phyloP scores from a whole-genome alignment of 2,329 filamentous ascomycete genomes.

The Alternaria tenuissima region DNA sequence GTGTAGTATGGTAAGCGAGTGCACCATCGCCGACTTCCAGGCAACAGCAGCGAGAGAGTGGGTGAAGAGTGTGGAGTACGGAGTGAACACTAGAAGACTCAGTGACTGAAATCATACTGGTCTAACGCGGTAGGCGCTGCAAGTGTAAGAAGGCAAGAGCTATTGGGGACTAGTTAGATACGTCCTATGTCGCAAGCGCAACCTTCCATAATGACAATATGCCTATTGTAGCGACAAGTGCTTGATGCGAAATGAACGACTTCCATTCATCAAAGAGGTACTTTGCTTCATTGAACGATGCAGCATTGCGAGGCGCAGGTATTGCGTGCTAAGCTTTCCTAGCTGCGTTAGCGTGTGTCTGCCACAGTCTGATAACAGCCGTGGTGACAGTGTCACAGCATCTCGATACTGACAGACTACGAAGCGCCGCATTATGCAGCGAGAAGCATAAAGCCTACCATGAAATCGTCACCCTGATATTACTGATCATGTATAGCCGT shows the following conservation, averaged over 20 bases:
- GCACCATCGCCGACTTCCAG: conserved; percentile 9
- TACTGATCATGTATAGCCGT: neutral
- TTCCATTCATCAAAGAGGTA: neutral
- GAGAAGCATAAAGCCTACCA: neutral
- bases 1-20: conserved; percentile 11
- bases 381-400: neutral
- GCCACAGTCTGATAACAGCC: no score
- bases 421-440: neutral
- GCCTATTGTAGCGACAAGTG: neutral
- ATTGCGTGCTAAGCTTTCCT: neutral
- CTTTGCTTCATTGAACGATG: neutral
- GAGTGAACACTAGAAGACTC: neutral
- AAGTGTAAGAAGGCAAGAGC: neutral
- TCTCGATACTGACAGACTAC: neutral
- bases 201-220: neutral
- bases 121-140: neutral
- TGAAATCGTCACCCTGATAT: neutral
- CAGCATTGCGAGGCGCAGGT: neutral
- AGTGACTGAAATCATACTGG: neutral
- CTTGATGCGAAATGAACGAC: neutral
- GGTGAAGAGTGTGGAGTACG: neutral
- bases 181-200: neutral
- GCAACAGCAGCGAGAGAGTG: conserved; percentile 4
- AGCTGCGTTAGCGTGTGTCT: neutral
- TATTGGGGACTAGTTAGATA: no score